Conservation (phyloP, 1,284 basidiomycete genomes). For the Blastosporella zonata region DNA sequence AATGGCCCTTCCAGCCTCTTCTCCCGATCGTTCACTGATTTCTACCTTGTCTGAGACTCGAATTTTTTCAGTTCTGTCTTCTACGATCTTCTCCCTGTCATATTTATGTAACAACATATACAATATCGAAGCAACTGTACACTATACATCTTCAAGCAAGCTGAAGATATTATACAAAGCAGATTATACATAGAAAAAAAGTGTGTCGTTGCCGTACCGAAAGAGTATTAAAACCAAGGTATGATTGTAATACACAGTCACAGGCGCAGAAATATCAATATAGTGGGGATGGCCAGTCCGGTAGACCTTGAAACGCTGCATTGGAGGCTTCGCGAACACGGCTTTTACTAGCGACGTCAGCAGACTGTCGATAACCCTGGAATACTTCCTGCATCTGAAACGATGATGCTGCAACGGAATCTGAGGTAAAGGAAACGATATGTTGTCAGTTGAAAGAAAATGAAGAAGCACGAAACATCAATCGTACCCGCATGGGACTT, state of each 20-base stretch:
- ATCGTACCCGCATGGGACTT: slow-evolving; percentile 45
- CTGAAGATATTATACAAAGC: background rate
- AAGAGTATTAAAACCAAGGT: too few relatives aligned
- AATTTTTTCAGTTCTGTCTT: background rate
- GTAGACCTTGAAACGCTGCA: slow-evolving; percentile 51
- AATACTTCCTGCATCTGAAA: slow-evolving; percentile 62
- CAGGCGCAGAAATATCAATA: slow-evolving; percentile 4
- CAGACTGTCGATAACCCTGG: slow-evolving; percentile 55
- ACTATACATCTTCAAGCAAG: background rate
- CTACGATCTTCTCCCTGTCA: background rate
- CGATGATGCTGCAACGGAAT: slow-evolving; percentile 50
- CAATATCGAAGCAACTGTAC: background rate
- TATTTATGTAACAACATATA: slow-evolving; percentile 3
- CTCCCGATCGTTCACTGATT: slow-evolving; percentile 14
- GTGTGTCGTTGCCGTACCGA: background rate
- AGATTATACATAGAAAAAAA: background rate
- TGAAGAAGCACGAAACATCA: background rate
- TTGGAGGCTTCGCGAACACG: slow-evolving; percentile 62
- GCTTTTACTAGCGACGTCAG: slow-evolving; percentile 51
- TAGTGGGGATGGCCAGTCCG: slow-evolving; percentile 48
- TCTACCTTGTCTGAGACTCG: slow-evolving; percentile 11
- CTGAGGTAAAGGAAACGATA: slow-evolving; percentile 27
- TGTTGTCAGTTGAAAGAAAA: background rate
- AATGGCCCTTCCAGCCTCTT: slow-evolving; percentile 9
- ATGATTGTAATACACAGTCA: background rate